Percentiles rank a stretch among this genome's conserved stretches.
These are phyloP conservation scores for Sclerotinia spermophila DNA, from an alignment of 2,329 filamentous ascomycete species.

Conservation along the genomic window DNA sequence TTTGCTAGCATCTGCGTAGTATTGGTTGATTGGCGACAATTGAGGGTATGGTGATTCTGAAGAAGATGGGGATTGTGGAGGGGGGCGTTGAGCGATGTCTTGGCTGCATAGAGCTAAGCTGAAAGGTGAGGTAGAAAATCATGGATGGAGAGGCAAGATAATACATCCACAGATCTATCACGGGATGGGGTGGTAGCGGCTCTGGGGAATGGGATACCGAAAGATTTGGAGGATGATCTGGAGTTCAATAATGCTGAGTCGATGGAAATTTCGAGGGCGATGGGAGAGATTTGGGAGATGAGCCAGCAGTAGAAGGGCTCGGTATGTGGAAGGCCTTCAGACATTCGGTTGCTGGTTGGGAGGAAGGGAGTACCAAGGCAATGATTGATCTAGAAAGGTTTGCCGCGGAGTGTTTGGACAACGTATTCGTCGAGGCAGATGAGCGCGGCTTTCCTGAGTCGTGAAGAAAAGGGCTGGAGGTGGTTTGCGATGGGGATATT, in stretches of 20 bases:
- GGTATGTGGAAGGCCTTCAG: not conserved
- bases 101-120: not conserved
- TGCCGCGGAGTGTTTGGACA: not conserved
- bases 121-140: not conserved
- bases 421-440: constrained; percentile 10
- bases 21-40: not conserved
- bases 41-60: not conserved
- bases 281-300: not conserved
- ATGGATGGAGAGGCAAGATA: not conserved
- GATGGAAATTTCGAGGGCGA: constrained; percentile 2
- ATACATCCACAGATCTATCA: not conserved
- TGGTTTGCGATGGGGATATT: not conserved
- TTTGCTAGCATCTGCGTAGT: not conserved
- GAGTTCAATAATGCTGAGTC: not conserved
- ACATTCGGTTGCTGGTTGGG: not conserved
- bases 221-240: not conserved
- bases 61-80: not conserved
- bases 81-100: not conserved
- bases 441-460: not conserved
- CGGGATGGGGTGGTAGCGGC: not conserved
- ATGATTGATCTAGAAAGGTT: not conserved
- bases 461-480: not conserved
- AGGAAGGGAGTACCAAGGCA: not conserved
- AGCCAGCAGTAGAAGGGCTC: constrained; percentile 1
- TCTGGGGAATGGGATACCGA: not conserved